phyloP scores from a whole-genome alignment of 2,329 filamentous ascomycete genomes.

The Arthrobotrys pseudoclavata region DNA sequence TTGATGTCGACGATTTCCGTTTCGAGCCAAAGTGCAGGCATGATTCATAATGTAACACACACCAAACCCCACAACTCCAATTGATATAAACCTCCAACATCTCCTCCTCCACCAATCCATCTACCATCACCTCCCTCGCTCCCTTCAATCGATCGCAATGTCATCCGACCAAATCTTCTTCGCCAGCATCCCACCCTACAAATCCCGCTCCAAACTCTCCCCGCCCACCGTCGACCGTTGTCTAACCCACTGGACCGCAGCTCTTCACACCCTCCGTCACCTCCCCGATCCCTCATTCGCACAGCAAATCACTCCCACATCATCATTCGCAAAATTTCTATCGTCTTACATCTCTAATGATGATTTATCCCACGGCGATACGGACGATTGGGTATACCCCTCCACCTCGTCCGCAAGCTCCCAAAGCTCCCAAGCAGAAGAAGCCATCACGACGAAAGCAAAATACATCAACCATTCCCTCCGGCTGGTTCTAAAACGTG shows the following conservation, averaged over 20 bases:
- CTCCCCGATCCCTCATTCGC: slow-evolving; percentile 26
- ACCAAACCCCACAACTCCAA: slow-evolving; percentile 1
- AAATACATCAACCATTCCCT: slow-evolving; percentile 35
- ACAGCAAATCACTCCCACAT: slow-evolving; percentile 9
- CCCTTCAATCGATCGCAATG: slow-evolving; percentile 15
- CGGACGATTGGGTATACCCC: slow-evolving; percentile 48
- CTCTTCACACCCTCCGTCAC: slow-evolving; percentile 31
- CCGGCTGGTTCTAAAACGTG: slow-evolving; percentile 20
- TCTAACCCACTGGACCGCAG: slow-evolving; percentile 35
- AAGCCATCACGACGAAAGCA: slow-evolving; percentile 9
- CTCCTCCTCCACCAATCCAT: neutral
- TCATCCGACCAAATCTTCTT: slow-evolving; percentile 36
- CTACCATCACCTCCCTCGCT: neutral
- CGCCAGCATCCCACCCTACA: slow-evolving; percentile 42
- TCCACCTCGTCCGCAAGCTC: neutral
- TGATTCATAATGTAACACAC: slow-evolving; percentile 29
- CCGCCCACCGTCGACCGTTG: slow-evolving; percentile 31
- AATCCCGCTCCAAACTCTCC: slow-evolving; percentile 40
- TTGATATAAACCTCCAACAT: slow-evolving; percentile 18
- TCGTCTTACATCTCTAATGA: slow-evolving; percentile 41
- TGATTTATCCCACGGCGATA: slow-evolving; percentile 21
- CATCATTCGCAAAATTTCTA: slow-evolving; percentile 31
- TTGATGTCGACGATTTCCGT: slow-evolving; percentile 5
- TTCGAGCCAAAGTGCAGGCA: slow-evolving; percentile 19
- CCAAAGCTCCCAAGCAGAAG: neutral